Conservation (phyloP, 768 basidiomycete species). For the Basidioascus undulatus region DNA sequence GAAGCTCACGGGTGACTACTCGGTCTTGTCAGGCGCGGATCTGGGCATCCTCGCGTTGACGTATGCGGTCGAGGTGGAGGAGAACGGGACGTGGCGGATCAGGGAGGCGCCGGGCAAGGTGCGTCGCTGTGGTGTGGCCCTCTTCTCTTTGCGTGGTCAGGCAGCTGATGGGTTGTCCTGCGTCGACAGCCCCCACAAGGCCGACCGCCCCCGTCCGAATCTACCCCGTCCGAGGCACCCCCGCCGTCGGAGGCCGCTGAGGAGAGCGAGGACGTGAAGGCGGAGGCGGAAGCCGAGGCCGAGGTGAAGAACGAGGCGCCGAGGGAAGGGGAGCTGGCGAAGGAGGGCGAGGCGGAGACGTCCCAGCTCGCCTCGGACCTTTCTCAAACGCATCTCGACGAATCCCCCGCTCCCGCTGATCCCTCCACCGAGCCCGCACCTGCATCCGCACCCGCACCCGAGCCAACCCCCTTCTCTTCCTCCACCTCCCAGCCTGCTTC, state of each 20-base stretch:
- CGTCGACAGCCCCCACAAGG: slow-evolving; percentile 19
- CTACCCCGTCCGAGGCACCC: too few species aligned
- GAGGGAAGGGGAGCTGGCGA: slow-evolving; percentile 26
- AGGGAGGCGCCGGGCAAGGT: slow-evolving; percentile 14
- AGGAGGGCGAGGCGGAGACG: slow-evolving; percentile 12
- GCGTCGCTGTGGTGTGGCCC: not conserved
- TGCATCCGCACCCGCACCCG: too few species aligned
- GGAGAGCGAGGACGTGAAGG: slow-evolving; percentile 10
- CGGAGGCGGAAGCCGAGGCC: slow-evolving; percentile 17
- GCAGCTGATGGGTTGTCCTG: not conserved
- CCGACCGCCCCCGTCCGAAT: not conserved
- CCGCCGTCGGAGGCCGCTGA: not conserved
- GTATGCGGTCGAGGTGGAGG: slow-evolving; percentile 38
- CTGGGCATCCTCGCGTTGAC: slow-evolving; percentile 74
- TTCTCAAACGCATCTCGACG: too few species aligned
- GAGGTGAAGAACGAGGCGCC: slow-evolving; percentile 8
- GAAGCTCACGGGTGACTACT: slow-evolving; percentile 87
- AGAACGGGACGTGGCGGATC: slow-evolving; percentile 18
- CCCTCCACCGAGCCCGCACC: not conserved
- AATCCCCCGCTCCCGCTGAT: too few species aligned
- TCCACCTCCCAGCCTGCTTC: too few species aligned
- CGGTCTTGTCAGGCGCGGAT: slow-evolving; percentile 77
- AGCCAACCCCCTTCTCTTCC: not conserved
- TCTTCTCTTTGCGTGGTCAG: not conserved
- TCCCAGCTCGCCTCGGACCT: too few species aligned